These are phyloP conservation scores for Fusarium marasasianum DNA, from an alignment of 2,329 filamentous ascomycete genomes.

Conservation along the genomic window DNA sequence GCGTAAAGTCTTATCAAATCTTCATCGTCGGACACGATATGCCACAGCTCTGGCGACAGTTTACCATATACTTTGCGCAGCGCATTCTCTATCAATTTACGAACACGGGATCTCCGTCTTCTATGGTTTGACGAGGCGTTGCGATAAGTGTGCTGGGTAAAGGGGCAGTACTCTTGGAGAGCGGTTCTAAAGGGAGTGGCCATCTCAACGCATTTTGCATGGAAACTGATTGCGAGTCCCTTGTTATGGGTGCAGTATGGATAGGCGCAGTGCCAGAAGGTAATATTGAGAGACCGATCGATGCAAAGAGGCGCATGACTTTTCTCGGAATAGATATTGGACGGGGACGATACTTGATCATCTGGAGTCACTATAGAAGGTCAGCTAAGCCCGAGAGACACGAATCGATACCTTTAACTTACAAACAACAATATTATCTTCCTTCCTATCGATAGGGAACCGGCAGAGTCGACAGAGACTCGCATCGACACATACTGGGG, in stretches of 20 bases:
- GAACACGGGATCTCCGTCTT: neutral
- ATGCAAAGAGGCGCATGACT: neutral
- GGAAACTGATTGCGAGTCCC: neutral
- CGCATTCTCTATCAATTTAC: neutral
- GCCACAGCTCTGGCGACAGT: constrained; percentile 14
- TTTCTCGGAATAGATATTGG: neutral
- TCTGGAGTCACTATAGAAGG: neutral
- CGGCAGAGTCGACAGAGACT: neutral
- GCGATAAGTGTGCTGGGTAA: neutral
- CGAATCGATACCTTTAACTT: fast-evolving
- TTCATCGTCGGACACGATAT: neutral
- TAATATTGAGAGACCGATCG: neutral
- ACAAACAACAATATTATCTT: neutral
- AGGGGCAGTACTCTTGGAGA: neutral
- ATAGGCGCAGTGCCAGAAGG: neutral
- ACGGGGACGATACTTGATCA: neutral
- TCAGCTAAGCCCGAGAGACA: fast-evolving
- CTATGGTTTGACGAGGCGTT: neutral
- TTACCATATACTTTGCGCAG: neutral
- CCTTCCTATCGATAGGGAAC: neutral
- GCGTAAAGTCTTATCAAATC: neutral
- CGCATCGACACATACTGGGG: constrained; percentile 7
- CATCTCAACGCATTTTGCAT: neutral
- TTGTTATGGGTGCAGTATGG: neutral
- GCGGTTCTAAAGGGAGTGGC: neutral